These are phyloP conservation scores for Cyphellophora europaea DNA, from an alignment of 2,329 filamentous ascomycete genomes.

Conservation along the genomic window DNA sequence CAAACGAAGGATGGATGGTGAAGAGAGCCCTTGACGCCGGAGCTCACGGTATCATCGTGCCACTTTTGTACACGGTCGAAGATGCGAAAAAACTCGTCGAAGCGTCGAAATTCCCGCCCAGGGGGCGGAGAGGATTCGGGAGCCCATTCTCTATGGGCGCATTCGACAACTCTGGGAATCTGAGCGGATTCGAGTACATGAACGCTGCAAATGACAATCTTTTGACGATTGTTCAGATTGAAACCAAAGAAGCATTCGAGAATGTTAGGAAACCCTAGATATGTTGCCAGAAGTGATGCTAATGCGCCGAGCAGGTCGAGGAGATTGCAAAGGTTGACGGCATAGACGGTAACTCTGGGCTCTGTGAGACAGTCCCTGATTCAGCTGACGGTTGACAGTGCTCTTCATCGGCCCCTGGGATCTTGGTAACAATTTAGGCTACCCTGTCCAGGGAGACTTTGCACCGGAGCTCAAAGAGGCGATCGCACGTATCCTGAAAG, in stretches of 20 bases:
- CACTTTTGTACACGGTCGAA: conserved; percentile 42
- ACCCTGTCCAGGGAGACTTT: conserved; percentile 39
- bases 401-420: conserved; percentile 48
- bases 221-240: conserved; percentile 39
- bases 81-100: conserved; percentile 43
- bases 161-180: conserved; percentile 28
- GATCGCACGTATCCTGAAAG: conserved; percentile 41
- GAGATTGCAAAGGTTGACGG: conserved; percentile 44
- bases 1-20: conserved; percentile 53
- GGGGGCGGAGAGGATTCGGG: conserved; percentile 46
- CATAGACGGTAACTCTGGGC: conserved; percentile 30
- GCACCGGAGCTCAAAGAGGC: conserved; percentile 41
- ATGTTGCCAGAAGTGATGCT: too few species aligned
- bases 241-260: conserved; percentile 31
- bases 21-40: conserved; percentile 52
- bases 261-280: conserved; percentile 19
- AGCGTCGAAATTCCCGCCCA: conserved; percentile 47
- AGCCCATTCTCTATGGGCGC: conserved; percentile 43
- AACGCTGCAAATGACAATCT: conserved; percentile 46
- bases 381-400: conserved; percentile 18
- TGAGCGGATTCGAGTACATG: conserved; percentile 37
- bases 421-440: conserved; percentile 48
- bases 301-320: conserved; percentile 25
- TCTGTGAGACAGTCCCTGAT: neutral
- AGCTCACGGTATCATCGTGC: conserved; percentile 50